phyloP scores from a whole-genome alignment of 2,329 filamentous ascomycete species.

The Penicillium paneum region DNA sequence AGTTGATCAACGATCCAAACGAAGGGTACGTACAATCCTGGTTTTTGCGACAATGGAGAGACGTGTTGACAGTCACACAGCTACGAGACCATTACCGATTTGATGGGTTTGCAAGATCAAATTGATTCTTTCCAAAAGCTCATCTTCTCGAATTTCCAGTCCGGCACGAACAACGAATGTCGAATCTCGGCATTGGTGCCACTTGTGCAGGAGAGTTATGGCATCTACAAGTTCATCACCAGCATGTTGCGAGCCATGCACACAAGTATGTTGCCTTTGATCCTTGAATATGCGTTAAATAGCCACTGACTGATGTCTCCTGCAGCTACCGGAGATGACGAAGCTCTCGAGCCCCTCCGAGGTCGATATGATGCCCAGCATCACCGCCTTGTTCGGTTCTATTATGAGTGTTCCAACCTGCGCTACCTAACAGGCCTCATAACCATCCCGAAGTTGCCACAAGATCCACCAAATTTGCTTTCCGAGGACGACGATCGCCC shows the following conservation, averaged over 20 bases:
- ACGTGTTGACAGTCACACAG: conserved; percentile 34
- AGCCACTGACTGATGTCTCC: conserved; percentile 8
- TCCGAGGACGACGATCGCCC: conserved; percentile 81
- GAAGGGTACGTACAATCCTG: conserved; percentile 64
- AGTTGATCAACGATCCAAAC: conserved; percentile 97
- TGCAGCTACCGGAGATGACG: conserved; percentile 82
- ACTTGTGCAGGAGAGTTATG: conserved; percentile 94
- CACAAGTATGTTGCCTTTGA: conserved; percentile 64
- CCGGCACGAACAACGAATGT: conserved; percentile 91
- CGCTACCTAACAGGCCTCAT: conserved; percentile 95
- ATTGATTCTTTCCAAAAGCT: conserved; percentile 98
- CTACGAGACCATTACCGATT: conserved; percentile 89
- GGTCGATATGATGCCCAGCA: conserved; percentile 92
- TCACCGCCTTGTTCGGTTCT: conserved; percentile 94
- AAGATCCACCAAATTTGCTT: conserved; percentile 86
- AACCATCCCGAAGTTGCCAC: conserved; percentile 90
- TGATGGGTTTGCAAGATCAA: conserved; percentile 96
- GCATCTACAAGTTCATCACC: conserved; percentile 99
- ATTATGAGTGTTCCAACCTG: conserved; percentile 98
- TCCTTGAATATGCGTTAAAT: not conserved
- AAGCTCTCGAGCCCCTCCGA: conserved; percentile 83
- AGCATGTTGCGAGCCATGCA: conserved; percentile 99
- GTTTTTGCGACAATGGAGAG: not conserved
- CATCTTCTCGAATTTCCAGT: conserved; percentile 94
- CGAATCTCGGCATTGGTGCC: conserved; percentile 91